Evolutionary conservation across 768 basidiomycete species (phyloP), one percentile per base, ranked within the genome.

Genomic region (Clitopilus hobsonii): DNA sequence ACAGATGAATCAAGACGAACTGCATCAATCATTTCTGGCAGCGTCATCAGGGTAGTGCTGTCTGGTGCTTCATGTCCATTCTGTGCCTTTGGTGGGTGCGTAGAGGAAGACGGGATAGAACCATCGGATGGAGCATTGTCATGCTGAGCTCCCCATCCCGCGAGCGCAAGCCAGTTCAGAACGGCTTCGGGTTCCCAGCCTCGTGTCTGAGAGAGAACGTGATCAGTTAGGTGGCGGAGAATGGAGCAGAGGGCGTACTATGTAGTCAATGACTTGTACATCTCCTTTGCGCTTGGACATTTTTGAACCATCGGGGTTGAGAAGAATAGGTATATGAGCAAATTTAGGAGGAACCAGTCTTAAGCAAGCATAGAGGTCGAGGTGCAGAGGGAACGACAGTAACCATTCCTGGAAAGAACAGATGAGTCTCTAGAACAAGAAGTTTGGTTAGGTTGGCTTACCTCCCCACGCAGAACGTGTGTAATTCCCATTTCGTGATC

Each of bases 401-500:
- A 98, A 77, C 97, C 97, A 99, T 81, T 98, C 97, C 90, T 98
- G 61, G 13, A 23, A n/a, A 8, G 16, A 26, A 6, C 13, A 20
- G 6, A 60, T 51, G 49, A 26, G 11, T 20, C 23, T 48, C 16
- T 23, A 23, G 7, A 24, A 28, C 23, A 27, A 41, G 13, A n/a
- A 5, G 6, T 29, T 27, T 25, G 13, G 47, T 16, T 5, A 28
- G 5, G 8, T 36, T 14, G 18, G 59, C 76, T 25, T 54, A 87
- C 94, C 81, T 98, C 95, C 50, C 97, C 97, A 24, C 97, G 84
- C 1, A 98, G 71, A 4, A 98, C 95, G 70, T 98, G 97, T 0
- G 94, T 92, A 22, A 99, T 92, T 0, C 86, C 87, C 97, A 99
- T 99, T 62, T 87, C 84, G 62, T 94, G 85, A 70, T 99, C 97